Conservation (phyloP, 768 basidiomycete genomes). For the Hydnum rufescens region DNA sequence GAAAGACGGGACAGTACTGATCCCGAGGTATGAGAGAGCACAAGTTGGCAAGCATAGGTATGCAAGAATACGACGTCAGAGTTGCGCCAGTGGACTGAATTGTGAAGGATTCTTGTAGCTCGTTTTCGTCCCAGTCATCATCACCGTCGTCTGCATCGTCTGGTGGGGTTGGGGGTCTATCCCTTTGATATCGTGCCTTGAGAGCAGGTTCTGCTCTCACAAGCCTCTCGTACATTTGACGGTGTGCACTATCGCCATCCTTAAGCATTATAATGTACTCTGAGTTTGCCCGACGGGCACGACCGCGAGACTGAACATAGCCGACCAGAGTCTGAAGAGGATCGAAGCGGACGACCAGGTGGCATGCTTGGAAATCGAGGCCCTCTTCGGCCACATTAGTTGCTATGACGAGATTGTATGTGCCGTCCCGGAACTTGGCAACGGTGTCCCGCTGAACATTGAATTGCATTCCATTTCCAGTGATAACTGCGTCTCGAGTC, state of each 20-base stretch:
- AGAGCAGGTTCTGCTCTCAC: conserved; percentile 43
- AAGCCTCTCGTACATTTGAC: conserved; percentile 29
- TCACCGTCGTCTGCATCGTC: conserved; percentile 23
- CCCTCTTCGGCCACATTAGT: conserved; percentile 87
- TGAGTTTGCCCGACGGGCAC: conserved; percentile 57
- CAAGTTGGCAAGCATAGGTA: conserved; percentile 50
- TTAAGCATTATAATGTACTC: conserved; percentile 70
- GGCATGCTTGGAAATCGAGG: conserved; percentile 79
- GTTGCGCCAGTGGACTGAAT: conserved; percentile 55
- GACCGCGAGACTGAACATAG: conserved; percentile 77
- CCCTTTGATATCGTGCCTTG: conserved; percentile 38
- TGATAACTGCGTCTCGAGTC: conserved; percentile 17
- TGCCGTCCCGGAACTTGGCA: conserved; percentile 39
- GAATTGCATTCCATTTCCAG: conserved; percentile 31
- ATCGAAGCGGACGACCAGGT: conserved; percentile 75
- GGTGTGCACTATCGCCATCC: conserved; percentile 27
- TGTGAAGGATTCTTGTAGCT: conserved; percentile 45
- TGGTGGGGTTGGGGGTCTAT: conserved; percentile 10
- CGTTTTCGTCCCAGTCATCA: conserved; percentile 22
- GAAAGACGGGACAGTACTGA: conserved; percentile 37
- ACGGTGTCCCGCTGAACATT: conserved; percentile 40
- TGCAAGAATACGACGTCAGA: conserved; percentile 58
- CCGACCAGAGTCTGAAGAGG: conserved; percentile 62
- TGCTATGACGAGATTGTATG: conserved; percentile 54
- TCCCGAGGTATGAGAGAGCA: conserved; percentile 62